Evolutionary conservation across 2,329 filamentous ascomycete genomes (phyloP), one percentile per base, ranked within the genome.

Genomic region (Pseudocercospora musae): DNA sequence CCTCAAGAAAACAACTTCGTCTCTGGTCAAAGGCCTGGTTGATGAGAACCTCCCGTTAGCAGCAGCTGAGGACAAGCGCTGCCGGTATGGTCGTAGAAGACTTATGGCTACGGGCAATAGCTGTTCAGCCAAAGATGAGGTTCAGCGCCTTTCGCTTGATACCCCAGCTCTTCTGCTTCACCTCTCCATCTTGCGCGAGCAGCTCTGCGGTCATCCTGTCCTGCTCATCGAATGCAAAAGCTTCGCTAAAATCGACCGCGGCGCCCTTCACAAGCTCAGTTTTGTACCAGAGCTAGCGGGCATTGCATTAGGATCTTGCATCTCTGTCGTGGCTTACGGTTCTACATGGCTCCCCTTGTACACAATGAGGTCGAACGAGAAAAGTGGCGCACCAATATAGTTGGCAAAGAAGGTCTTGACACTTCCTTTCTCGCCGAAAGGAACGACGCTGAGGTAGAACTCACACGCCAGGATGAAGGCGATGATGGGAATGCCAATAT

Each of bases 361-460:
- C 6, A 57, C 64, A 15, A 63, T 46, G 46, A 73, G 74, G 59
- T 75, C 73, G 42, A 73, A 66, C 42, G 70, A 57, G 60, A 74
- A 74, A 37, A 75, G 59, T 6, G 74, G 74, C 7, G 70, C 73
- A 1, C 72, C 71, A 1, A 76, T 65, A 37, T 75, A 76, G 10
- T 70, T 69, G 1, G 72, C 71, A 56, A 75, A 75, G 66, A 75
- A 76, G 20, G 64, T 72, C 62, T 68, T 73, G 4, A 68, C 73
- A 2, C 68, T 71, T 4, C 69, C 71, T 27, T 72, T 70, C 48
- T 68, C 73, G 2, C 69, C 70, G 23, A 76, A 73, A 2, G 72
- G 74, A 54, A 64, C 72, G 21, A 73, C 69, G 3, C 72, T 67
- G 23, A 75, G 64, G 49, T 76, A 75, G 53, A 76, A 75, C 53